phyloP scores from a whole-genome alignment of 1,139 yeast species.

The Yamadazyma blattariae region DNA sequence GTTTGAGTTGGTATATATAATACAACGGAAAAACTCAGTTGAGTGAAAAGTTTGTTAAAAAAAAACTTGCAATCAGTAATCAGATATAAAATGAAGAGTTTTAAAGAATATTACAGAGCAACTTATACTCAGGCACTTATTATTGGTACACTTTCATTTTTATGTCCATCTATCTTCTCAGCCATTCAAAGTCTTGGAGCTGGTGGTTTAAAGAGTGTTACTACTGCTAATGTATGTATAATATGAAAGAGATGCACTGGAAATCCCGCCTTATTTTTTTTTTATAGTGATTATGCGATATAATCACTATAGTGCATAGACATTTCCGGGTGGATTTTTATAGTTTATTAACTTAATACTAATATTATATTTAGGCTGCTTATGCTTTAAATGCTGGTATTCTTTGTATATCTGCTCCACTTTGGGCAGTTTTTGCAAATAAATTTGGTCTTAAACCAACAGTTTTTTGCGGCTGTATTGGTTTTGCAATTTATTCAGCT shows the following conservation, averaged over 20 bases:
- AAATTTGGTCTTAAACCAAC: constrained; percentile 13
- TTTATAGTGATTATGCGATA: too few species aligned
- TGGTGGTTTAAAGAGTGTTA: neutral
- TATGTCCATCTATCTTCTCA: neutral
- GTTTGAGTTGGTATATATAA: too few species aligned
- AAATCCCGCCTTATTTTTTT: too few species aligned
- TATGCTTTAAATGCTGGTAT: constrained; percentile 13
- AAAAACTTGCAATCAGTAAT: neutral
- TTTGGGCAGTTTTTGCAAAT: constrained; percentile 14
- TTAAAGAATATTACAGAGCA: neutral
- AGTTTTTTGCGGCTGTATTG: constrained; percentile 16
- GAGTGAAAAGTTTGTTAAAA: too few species aligned
- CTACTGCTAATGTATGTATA: neutral
- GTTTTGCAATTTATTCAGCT: constrained; percentile 21
- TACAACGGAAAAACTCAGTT: too few species aligned
- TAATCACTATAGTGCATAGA: too few species aligned
- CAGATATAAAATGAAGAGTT: neutral
- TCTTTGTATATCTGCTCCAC: constrained; percentile 16
- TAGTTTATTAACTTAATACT: too few species aligned
- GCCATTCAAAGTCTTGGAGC: constrained; percentile 1
- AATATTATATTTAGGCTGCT: too few species aligned
- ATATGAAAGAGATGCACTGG: neutral
- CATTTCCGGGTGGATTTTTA: too few species aligned
- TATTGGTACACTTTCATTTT: neutral
- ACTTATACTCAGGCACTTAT: neutral